Evolutionary conservation across 768 basidiomycete species (phyloP), one percentile per base, ranked within the genome.

Genomic region (Chalciporus sphaerocephalus): DNA sequence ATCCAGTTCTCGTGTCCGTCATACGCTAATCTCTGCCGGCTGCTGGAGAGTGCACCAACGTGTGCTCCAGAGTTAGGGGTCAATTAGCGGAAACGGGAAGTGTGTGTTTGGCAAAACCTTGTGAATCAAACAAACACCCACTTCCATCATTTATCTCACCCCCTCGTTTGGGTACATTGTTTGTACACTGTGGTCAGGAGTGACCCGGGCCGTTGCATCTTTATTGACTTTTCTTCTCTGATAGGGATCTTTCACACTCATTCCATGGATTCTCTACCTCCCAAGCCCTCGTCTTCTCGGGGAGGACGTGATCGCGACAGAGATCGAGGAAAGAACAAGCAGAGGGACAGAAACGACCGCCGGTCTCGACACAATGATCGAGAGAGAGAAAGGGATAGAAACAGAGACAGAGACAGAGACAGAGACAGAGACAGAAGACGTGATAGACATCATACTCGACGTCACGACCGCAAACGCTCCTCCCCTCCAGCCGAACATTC

Each of bases 111-210:
- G 62, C 57, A 56, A 54, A 38, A 16, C 45, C 60, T 42, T 65
- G 54, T 37, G 48, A 52, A 51, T 44, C 52, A 62, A 60, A 65
- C 60, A 63, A 59, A 42, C 52, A 39, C 45, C 23, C 35, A 49
- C 38, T 27, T 16, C 27, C 1, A 36, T 11, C 24, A 32, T 27
- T 18, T n/a, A 30, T 8, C 13, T 10, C 34, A 27, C 28, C 25
- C n/a, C 21, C 35, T 18, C 16, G 7, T 10, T 4, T n/a, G n/a
- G 1, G 20, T 10, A 25, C 7, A 18, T 28, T 21, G 30, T 28
- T 2, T 3, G 37, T 17, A 18, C 13, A 5, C 32, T 8, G 13
- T 32, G 28, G 28, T n/a, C 28, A 30, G 28, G 28, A 30, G 13
- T 10, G 23, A 27, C 25, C 27, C 13, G 16, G 36, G n/a, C 17